phyloP scores from a whole-genome alignment of 139 green algal species.

The Micractinium conductrix region DNA sequence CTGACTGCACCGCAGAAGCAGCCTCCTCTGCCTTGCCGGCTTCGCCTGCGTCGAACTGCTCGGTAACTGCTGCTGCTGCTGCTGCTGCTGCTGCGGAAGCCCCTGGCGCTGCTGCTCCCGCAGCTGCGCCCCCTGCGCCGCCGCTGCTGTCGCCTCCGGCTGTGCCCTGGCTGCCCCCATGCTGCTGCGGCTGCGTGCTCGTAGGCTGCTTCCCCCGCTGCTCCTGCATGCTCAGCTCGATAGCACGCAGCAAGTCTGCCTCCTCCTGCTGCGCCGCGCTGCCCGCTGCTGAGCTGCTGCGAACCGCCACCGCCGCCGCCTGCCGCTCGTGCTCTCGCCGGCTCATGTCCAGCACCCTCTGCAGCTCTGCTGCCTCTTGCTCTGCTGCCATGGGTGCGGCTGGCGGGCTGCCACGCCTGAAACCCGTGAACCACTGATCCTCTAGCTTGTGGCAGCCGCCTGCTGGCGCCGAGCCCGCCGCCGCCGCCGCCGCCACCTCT shows the following conservation, averaged over 20 bases:
- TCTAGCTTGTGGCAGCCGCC: neutral
- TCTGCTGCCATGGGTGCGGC: neutral
- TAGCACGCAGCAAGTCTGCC: conserved; percentile 7
- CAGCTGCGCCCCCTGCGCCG: too few relatives aligned
- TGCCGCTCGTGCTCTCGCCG: conserved; percentile 7
- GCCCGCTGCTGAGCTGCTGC: neutral
- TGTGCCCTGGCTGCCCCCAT: neutral
- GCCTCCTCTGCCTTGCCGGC: too few relatives aligned
- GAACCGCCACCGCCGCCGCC: conserved; percentile 15
- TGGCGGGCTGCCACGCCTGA: neutral
- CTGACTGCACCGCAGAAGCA: too few relatives aligned
- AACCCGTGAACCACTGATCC: neutral
- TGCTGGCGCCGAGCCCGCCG: neutral
- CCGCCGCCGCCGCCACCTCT: neutral
- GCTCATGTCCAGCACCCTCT: conserved; percentile 17
- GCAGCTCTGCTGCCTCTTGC: conserved; percentile 36
- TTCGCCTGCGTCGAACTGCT: too few relatives aligned
- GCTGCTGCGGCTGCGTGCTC: neutral
- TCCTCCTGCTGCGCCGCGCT: conserved; percentile 6
- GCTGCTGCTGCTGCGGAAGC: neutral
- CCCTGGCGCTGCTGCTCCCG: neutral
- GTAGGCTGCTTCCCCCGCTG: neutral
- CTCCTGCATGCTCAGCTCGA: conserved; percentile 18
- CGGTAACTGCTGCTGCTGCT: neutral
- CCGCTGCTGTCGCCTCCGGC: too few relatives aligned